Evolutionary conservation across 495 filamentous ascomycete species (phyloP).

Genomic region (Penicillium taxi): DNA sequence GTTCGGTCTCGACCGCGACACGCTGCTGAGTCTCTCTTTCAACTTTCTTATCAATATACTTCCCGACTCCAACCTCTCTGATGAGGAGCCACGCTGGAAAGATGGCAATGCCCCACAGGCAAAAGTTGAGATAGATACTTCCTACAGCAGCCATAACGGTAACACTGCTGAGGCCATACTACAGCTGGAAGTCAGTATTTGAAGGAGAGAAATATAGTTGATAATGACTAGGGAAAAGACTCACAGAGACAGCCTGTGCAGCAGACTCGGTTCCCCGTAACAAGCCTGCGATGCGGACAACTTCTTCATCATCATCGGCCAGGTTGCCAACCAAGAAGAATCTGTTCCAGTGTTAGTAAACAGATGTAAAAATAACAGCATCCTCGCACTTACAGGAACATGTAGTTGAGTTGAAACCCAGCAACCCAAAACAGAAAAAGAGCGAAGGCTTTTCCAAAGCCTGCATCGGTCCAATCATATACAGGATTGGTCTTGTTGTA

Average conservation of each 20-base stretch:
- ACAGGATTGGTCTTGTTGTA: conserved; percentile 42
- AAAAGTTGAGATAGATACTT: conserved; percentile 55
- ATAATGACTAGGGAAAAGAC: not conserved
- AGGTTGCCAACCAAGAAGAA: conserved; percentile 57
- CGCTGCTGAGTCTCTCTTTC: conserved; percentile 21
- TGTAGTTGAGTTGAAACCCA: conserved; percentile 57
- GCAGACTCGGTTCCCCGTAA: conserved; percentile 56
- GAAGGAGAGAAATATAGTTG: too few species aligned
- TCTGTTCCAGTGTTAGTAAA: conserved; percentile 21
- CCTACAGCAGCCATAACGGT: conserved; percentile 52
- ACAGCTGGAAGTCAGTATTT: conserved; percentile 3
- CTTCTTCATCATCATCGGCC: conserved; percentile 46
- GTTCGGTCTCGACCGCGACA: conserved; percentile 9
- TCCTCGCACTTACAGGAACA: conserved; percentile 44
- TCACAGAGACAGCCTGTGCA: conserved; percentile 50
- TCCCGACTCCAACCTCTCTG: conserved; percentile 41
- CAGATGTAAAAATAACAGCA: not conserved
- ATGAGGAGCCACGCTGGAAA: conserved; percentile 54
- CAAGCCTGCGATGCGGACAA: conserved; percentile 53
- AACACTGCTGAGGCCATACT: conserved; percentile 51
- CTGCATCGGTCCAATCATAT: conserved; percentile 50
- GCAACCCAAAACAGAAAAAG: conserved; percentile 51
- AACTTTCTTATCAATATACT: conserved; percentile 29
- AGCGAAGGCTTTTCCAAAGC: conserved; percentile 50
- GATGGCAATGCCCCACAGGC: conserved; percentile 49